Evolutionary conservation across 2,329 filamentous ascomycete species (phyloP).

Genomic region (Simplicillium sp.): DNA sequence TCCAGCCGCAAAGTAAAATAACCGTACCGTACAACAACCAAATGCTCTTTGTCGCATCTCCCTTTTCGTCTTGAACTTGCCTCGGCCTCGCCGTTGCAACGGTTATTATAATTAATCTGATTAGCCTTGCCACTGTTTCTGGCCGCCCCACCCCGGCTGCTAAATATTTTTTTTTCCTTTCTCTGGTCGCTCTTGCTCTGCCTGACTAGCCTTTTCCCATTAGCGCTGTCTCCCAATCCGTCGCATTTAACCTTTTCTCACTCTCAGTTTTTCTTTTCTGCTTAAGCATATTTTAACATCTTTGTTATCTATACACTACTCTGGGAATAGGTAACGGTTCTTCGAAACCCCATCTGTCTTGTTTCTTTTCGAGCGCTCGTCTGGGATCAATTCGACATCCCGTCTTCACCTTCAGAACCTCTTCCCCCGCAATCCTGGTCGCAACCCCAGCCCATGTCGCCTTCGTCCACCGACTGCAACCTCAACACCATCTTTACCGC

Average conservation of each 20-base stretch:
- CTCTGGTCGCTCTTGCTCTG: not conserved
- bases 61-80: too few species aligned
- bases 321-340: too few species aligned
- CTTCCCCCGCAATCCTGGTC: too few species aligned
- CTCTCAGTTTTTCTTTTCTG: not conserved
- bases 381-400: not conserved
- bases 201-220: not conserved
- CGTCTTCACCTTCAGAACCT: not conserved
- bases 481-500: slow-evolving; percentile 11
- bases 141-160: too few species aligned
- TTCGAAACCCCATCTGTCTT: not conserved
- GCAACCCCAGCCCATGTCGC: slow-evolving; percentile 8
- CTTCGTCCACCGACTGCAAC: slow-evolving; percentile 5
- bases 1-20: too few species aligned
- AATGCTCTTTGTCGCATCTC: too few species aligned
- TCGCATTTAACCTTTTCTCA: not conserved
- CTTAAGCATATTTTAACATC: not conserved
- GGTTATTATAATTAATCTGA: too few species aligned
- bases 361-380: not conserved
- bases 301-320: not conserved
- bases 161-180: not conserved
- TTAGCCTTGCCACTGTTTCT: too few species aligned
- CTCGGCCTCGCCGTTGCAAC: too few species aligned
- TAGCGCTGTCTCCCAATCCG: too few species aligned
- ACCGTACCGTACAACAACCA: too few species aligned